Percentiles rank a stretch among this genome's conserved stretches.
Evolutionary conservation across 805 yeast genomes (phyloP).

Genomic region (Starmerella geochares): DNA sequence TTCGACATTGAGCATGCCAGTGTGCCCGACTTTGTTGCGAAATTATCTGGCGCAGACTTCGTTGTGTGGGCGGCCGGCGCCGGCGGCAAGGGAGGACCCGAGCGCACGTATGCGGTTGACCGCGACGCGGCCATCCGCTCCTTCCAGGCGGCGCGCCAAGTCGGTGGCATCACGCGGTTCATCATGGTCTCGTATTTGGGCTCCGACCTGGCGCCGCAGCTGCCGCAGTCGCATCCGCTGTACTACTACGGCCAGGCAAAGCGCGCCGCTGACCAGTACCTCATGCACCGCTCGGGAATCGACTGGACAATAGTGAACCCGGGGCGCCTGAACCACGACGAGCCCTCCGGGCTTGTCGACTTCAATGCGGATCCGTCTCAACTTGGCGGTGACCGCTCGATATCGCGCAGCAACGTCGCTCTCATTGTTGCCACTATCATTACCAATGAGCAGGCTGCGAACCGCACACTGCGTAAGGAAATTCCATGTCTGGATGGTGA

Average conservation of each 20-base stretch:
- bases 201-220: conserved; percentile 40
- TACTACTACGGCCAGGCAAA: conserved; percentile 50
- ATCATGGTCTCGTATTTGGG: conserved; percentile 48
- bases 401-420: conserved; percentile 49
- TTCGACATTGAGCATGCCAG: conserved; percentile 33
- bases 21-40: conserved; percentile 33
- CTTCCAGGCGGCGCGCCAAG: conserved; percentile 43
- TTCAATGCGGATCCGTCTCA: conserved; percentile 24
- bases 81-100: conserved; percentile 42
- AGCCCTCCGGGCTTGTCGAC: conserved; percentile 38
- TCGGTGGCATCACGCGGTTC: conserved; percentile 37
- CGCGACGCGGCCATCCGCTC: conserved; percentile 51
- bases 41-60: conserved; percentile 42
- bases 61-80: conserved; percentile 57
- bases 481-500: conserved; percentile 25
- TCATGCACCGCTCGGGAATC: conserved; percentile 34
- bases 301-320: conserved; percentile 54
- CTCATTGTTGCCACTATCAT: conserved; percentile 28
- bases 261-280: conserved; percentile 46
- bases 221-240: conserved; percentile 36
- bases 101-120: conserved; percentile 43
- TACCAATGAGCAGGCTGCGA: conserved; percentile 20
- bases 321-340: conserved; percentile 36
- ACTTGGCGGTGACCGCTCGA: conserved; percentile 23
- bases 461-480: conserved; percentile 13